Conservation (phyloP, 495 filamentous ascomycete species). For the Acidiella bohemica region DNA sequence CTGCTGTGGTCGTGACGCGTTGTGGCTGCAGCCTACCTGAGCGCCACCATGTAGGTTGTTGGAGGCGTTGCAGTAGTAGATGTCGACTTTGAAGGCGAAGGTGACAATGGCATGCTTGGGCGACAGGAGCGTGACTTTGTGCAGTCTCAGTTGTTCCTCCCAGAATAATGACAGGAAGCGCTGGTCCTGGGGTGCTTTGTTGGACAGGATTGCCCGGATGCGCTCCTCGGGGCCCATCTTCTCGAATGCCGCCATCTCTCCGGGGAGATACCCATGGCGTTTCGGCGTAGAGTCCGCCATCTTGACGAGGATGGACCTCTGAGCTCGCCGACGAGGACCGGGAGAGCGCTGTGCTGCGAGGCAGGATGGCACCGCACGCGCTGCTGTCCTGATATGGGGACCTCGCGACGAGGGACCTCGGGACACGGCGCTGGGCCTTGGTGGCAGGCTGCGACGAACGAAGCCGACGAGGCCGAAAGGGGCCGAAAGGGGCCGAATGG, state of each 20-base stretch:
- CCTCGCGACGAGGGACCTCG: too few species aligned
- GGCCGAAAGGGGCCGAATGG: too few species aligned
- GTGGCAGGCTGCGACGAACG: too few species aligned
- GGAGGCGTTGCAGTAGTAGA: constrained; percentile 22
- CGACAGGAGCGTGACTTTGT: constrained; percentile 7
- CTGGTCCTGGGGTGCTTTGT: constrained; percentile 6
- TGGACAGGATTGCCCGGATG: constrained; percentile 9
- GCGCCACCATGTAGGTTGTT: constrained; percentile 26
- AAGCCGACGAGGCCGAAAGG: too few species aligned
- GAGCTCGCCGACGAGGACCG: too few species aligned
- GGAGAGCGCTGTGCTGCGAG: too few species aligned
- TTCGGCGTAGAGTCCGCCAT: too few species aligned
- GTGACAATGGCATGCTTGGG: constrained; percentile 6
- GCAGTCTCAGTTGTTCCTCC: constrained; percentile 10
- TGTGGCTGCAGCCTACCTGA: background rate
- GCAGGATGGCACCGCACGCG: too few species aligned
- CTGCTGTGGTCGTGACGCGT: background rate
- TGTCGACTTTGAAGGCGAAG: constrained; percentile 23
- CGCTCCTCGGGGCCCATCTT: constrained; percentile 6
- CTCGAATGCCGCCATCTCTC: constrained; percentile 2
- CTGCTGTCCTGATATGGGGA: too few species aligned
- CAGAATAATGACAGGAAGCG: constrained; percentile 10
- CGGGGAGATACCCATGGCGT: background rate
- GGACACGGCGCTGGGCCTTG: too few species aligned
- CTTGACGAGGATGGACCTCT: too few species aligned